These are phyloP conservation scores for Aureobasidium leucospermi DNA, from an alignment of 2,329 filamentous ascomycete genomes.

Conservation along the genomic window DNA sequence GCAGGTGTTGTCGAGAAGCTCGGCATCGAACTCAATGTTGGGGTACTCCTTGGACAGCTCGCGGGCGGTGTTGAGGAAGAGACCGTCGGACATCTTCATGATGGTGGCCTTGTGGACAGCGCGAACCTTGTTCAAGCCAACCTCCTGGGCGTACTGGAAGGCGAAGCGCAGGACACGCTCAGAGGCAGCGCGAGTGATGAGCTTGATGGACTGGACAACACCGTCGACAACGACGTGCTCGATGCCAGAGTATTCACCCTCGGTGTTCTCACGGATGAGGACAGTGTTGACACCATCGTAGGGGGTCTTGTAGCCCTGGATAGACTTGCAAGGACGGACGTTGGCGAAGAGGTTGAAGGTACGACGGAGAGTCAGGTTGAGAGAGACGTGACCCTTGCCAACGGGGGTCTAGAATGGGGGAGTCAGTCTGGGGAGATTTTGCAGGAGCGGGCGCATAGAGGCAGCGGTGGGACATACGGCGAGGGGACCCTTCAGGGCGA, in stretches of 20 bases:
- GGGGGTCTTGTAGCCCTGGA: conserved; percentile 95
- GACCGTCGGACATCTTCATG: conserved; percentile 99
- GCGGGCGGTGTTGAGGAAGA: conserved; percentile 83
- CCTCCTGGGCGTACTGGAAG: conserved; percentile 92
- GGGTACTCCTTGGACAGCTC: conserved; percentile 94
- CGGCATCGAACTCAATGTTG: conserved; percentile 89
- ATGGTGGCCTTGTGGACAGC: conserved; percentile 99
- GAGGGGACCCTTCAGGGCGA: conserved; percentile 95
- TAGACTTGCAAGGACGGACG: conserved; percentile 92
- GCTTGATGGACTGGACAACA: conserved; percentile 98
- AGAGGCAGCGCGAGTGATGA: conserved; percentile 89
- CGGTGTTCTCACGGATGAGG: conserved; percentile 98
- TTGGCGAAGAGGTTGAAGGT: conserved; percentile 99
- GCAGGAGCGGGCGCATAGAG: neutral
- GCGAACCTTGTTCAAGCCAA: conserved; percentile 93
- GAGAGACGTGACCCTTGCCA: conserved; percentile 97
- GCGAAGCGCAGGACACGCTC: conserved; percentile 95
- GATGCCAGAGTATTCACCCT: conserved; percentile 98
- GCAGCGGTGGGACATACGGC: conserved; percentile 56
- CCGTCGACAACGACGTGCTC: conserved; percentile 97
- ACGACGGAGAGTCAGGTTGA: conserved; percentile 95
- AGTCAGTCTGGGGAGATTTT: neutral
- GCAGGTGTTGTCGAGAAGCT: conserved; percentile 98
- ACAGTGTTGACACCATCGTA: conserved; percentile 97
- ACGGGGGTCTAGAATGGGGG: conserved; percentile 64